Evolutionary conservation across 345 rosid genomes (phyloP).

Genomic region (Salix suchowensis): DNA sequence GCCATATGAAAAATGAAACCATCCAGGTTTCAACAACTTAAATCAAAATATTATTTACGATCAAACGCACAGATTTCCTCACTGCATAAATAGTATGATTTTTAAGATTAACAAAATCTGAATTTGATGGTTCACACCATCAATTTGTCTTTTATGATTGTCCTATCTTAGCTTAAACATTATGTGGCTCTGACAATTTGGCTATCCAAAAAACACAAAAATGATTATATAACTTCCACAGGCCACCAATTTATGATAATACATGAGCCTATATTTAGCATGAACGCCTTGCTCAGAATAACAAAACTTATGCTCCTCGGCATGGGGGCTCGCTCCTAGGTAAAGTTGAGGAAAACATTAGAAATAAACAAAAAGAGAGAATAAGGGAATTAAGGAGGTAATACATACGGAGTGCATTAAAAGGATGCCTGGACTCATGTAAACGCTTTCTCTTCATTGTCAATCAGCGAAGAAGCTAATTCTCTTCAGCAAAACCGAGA

Average conservation of each 20-base stretch:
- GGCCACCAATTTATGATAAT: background rate
- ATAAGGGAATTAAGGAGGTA: background rate
- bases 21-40: background rate
- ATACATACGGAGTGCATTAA: slow-evolving; percentile 50
- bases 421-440: slow-evolving; percentile 52
- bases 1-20: background rate
- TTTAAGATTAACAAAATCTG: background rate
- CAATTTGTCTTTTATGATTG: background rate
- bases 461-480: slow-evolving; percentile 4
- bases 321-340: background rate
- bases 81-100: background rate
- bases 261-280: background rate
- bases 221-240: background rate
- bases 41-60: background rate
- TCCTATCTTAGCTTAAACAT: background rate
- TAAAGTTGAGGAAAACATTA: background rate
- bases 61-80: background rate
- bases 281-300: background rate
- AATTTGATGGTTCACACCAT: background rate
- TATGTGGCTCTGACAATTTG: background rate
- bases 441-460: slow-evolving; percentile 45
- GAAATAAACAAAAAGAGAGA: background rate
- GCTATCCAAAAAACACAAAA: background rate
- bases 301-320: background rate
- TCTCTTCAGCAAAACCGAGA: background rate